Base-by-base conservation (phyloP, 2,329 filamentous ascomycete genomes). In the Paecilomyces sp. region DNA sequence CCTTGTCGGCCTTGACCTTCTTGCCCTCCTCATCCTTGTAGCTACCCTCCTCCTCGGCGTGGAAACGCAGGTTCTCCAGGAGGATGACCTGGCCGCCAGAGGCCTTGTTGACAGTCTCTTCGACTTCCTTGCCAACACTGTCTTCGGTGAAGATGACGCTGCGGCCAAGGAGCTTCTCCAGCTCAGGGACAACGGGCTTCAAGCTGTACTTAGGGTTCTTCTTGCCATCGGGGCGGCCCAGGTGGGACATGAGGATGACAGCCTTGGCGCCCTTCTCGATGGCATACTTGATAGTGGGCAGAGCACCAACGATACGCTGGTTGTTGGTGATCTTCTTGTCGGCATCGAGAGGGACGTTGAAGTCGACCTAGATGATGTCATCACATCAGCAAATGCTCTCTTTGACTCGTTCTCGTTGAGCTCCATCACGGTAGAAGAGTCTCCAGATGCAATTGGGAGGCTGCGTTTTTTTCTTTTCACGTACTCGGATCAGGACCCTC, bases 1-100 rank as follows among this genome's bases (percentile, higher is more conserved):
- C 89, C 84, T 96, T 94, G 79, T 97, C 93, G 64, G 94, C 94
- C 87, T 97, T 99, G 78, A 88, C 87, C 85, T 99, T 99, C 81
- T 97, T 97, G 72, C 93, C 94, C 57, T 93, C 89, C 62, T 86
- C 88, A 77, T 96, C 92, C 84, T 96, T 96, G 75, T 84, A 89
- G 81, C 91, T 96, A 66, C 94, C 94, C 83, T 99, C 94, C 82
- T 99, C 94, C 82, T 99, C 94, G 63, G 91, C 85, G 79, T 99
- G 94, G 86, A 97, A 99, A 68, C 94, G 91, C 79, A 99, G 81
- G 84, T 99, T 99, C 86, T 99, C 94, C 58, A 99, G 85, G 34
- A 99, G 86, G 60, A 99, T 84, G 58, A 99, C 86, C 71, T 91
- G 86, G 68, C 93, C 94, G 68, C 86, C 85, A 58, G 83, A 84